These are phyloP conservation scores for Rhynchospora tenuis DNA, from an alignment of 176 grass and related monocot species.

Conservation along the genomic window DNA sequence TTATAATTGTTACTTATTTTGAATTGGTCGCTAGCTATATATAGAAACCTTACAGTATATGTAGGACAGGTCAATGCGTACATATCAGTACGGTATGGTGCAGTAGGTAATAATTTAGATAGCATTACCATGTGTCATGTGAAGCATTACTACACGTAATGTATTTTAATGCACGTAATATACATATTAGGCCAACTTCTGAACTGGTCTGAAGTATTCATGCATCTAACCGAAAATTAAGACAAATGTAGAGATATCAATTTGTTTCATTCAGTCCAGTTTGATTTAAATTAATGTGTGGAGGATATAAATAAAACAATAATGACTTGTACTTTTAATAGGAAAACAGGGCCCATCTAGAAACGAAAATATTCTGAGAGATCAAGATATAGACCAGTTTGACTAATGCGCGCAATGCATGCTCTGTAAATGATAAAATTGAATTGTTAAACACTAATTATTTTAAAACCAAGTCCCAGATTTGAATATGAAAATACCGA, in stretches of 20 bases:
- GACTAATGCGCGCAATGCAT: neutral
- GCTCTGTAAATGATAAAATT: neutral
- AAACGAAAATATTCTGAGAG: too few relatives aligned
- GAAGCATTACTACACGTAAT: neutral
- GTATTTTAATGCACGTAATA: neutral
- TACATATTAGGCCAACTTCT: neutral
- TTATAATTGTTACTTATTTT: too few relatives aligned
- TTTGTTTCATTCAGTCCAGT: neutral
- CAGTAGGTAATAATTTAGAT: neutral
- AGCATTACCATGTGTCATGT: neutral
- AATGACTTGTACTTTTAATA: neutral
- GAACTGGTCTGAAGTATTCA: neutral
- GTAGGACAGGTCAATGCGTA: neutral
- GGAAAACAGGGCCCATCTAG: too few relatives aligned
- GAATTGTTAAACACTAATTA: too few relatives aligned
- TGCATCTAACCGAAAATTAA: neutral
- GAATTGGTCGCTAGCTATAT: too few relatives aligned
- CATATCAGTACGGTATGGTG: neutral
- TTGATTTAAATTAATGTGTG: neutral
- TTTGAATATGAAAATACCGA: too few relatives aligned
- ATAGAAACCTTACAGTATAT: too few relatives aligned
- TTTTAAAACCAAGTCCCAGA: too few relatives aligned
- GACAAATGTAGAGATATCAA: neutral
- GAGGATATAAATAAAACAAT: neutral
- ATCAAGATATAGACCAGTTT: too few relatives aligned